These are phyloP conservation scores for Dictyostelium firmibasis DNA, from an alignment of 78 protist species.

Conservation along the genomic window DNA sequence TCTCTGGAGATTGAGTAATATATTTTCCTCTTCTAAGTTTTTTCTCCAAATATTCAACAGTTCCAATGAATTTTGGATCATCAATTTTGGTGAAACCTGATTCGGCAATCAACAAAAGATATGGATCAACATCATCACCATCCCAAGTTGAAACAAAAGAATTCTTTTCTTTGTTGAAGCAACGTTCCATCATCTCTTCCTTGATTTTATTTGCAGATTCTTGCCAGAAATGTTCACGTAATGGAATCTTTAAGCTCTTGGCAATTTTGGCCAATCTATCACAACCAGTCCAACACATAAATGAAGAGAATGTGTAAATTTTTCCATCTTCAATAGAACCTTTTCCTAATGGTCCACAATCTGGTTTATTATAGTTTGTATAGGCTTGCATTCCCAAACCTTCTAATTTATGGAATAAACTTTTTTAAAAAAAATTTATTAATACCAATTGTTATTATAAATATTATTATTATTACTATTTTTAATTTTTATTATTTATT, in stretches of 20 bases:
- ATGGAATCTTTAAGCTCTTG: slow-evolving; percentile 20
- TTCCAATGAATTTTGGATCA: slow-evolving; percentile 39
- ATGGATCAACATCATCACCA: slow-evolving; percentile 78
- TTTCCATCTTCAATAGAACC: slow-evolving; percentile 54
- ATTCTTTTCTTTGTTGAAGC: slow-evolving; percentile 38
- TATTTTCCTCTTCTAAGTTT: slow-evolving; percentile 17
- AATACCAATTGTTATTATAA: neutral
- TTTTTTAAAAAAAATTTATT: neutral
- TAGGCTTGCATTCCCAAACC: slow-evolving; percentile 71
- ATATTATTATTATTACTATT: neutral
- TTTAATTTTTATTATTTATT: no score
- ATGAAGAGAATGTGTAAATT: slow-evolving; percentile 61
- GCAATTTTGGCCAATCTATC: slow-evolving; percentile 84
- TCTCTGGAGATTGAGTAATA: slow-evolving; percentile 1
- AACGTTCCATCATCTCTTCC: slow-evolving; percentile 22
- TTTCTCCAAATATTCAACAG: slow-evolving; percentile 54
- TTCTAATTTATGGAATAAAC: slow-evolving; percentile 78
- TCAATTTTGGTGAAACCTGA: slow-evolving; percentile 38
- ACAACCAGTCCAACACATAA: slow-evolving; percentile 84
- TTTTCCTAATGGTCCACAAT: slow-evolving; percentile 64
- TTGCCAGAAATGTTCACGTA: slow-evolving; percentile 56
- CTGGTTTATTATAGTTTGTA: slow-evolving; percentile 79
- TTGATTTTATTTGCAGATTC: slow-evolving; percentile 73
- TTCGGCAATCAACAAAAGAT: slow-evolving; percentile 46
- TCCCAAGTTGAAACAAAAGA: slow-evolving; percentile 34